Conservation (phyloP, 2,329 filamentous ascomycete genomes). For the Leptosphaerulina australis region DNA sequence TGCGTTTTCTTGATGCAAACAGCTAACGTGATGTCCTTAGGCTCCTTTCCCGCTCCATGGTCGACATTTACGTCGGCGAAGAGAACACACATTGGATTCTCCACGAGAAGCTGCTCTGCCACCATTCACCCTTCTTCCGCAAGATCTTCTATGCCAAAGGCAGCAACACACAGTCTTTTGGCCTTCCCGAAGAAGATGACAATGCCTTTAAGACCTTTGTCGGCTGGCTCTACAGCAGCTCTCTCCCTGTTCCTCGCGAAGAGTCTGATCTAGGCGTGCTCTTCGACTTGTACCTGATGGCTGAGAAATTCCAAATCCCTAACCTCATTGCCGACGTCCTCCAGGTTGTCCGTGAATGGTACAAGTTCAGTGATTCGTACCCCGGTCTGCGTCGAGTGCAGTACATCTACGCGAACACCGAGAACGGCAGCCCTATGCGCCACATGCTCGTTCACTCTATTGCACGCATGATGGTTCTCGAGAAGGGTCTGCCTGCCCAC, state of each 20-base stretch:
- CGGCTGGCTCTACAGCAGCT: constrained; percentile 59
- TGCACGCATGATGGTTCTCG: constrained; percentile 58
- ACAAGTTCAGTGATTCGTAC: constrained; percentile 60
- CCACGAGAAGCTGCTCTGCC: constrained; percentile 62
- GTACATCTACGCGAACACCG: constrained; percentile 59
- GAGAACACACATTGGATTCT: constrained; percentile 62
- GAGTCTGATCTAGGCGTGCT: constrained; percentile 58
- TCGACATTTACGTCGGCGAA: constrained; percentile 62
- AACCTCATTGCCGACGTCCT: constrained; percentile 57
- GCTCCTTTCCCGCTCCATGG: constrained; percentile 61
- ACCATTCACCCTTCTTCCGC: constrained; percentile 61
- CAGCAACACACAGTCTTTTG: constrained; percentile 49
- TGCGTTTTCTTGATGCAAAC: neutral
- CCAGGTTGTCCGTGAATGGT: constrained; percentile 57
- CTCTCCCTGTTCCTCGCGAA: constrained; percentile 55
- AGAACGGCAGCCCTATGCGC: constrained; percentile 55
- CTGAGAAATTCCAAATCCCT: constrained; percentile 59
- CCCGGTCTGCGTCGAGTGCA: constrained; percentile 60
- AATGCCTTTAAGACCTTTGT: constrained; percentile 59
- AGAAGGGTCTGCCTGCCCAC: constrained; percentile 58
- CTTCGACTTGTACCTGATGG: constrained; percentile 62
- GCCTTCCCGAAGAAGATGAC: constrained; percentile 60
- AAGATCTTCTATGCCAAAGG: constrained; percentile 56
- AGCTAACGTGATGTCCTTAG: constrained; percentile 35
- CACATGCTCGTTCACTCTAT: constrained; percentile 57